Evolutionary conservation across 352 stramenopile genomes (phyloP), one percentile per base, ranked within the genome.

Genomic region (Elongisporangium prolatum): DNA sequence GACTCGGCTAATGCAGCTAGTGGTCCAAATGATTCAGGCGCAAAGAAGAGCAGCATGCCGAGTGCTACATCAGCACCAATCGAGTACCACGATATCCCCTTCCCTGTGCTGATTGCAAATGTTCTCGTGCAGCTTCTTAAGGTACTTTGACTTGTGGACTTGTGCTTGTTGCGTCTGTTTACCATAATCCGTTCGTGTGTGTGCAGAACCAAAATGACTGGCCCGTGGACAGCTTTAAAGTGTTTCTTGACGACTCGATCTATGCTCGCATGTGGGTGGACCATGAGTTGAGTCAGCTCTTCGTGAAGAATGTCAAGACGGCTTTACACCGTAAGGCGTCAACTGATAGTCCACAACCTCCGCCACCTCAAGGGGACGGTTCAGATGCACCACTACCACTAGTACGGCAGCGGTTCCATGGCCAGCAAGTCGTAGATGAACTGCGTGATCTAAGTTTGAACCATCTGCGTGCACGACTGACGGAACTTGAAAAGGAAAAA

Each of bases 161-260:
- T 24, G 21, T n/a, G n/a, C n/a, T n/a, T n/a, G n/a, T n/a, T n/a
- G n/a, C n/a, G n/a, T n/a, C n/a, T n/a, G n/a, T n/a, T n/a, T n/a
- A n/a, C n/a, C n/a, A n/a, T n/a, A n/a, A n/a, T n/a, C n/a, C n/a
- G n/a, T n/a, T n/a, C n/a, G n/a, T n/a, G n/a, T n/a, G n/a, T n/a
- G n/a, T n/a, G n/a, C n/a, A 89, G 77, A 63, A 84, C 50, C 57
- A 49, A 17, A 56, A 75, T 13, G 71, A 76, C 6, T 93, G 84
- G 84, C 80, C 84, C 16, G 69, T 89, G 21, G 86, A 95, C 61
- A 93, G 80, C 54, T 75, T 93, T 28, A 95, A 93, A 61, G 86
- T 95, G 17, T 95, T 93, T 67, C 61, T 95, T 3, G 84, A 93
- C 47, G 86, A 95, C 65, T 90, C 86, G 4, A 68, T 95, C 11